Conservation (phyloP, 2,329 filamentous ascomycete genomes). For the Diaporthe citriasiana region DNA sequence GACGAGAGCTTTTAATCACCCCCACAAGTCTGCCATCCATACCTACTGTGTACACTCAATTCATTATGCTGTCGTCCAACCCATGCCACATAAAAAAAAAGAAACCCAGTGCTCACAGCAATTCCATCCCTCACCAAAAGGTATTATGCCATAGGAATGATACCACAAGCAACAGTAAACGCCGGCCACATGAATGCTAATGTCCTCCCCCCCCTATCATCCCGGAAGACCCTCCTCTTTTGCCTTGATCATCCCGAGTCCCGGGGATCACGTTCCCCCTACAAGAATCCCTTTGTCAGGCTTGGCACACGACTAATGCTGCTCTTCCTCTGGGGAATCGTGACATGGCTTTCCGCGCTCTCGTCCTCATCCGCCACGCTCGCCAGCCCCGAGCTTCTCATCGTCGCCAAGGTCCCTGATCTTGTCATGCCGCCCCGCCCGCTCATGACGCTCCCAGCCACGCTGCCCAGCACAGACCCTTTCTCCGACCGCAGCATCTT, state of each 20-base stretch:
- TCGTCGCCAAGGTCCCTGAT: slow-evolving; percentile 50
- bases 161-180: slow-evolving; percentile 31
- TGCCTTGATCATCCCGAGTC: slow-evolving; percentile 29
- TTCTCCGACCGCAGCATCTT: slow-evolving; percentile 82
- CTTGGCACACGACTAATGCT: slow-evolving; percentile 75
- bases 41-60: slow-evolving; percentile 25
- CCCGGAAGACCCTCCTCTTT: background rate
- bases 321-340: slow-evolving; percentile 75
- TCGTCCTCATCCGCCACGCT: slow-evolving; percentile 54
- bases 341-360: slow-evolving; percentile 60
- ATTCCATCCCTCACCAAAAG: background rate
- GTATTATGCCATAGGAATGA: slow-evolving; percentile 25
- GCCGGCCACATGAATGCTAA: slow-evolving; percentile 28
- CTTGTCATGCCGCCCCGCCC: slow-evolving; percentile 49
- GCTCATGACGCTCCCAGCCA: slow-evolving; percentile 43
- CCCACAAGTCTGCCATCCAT: slow-evolving; percentile 15
- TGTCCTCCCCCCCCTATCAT: background rate
- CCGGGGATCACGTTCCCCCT: slow-evolving; percentile 43
- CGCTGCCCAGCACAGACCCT: slow-evolving; percentile 51
- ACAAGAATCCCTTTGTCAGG: slow-evolving; percentile 85
- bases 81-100: slow-evolving; percentile 22
- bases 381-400: slow-evolving; percentile 59
- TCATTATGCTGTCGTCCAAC: slow-evolving; percentile 32
- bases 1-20: slow-evolving; percentile 5
- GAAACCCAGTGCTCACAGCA: slow-evolving; percentile 5